Evolutionary conservation across 1,284 basidiomycete genomes (phyloP), one percentile per base, ranked within the genome.

Genomic region (Polyporus tsugae): DNA sequence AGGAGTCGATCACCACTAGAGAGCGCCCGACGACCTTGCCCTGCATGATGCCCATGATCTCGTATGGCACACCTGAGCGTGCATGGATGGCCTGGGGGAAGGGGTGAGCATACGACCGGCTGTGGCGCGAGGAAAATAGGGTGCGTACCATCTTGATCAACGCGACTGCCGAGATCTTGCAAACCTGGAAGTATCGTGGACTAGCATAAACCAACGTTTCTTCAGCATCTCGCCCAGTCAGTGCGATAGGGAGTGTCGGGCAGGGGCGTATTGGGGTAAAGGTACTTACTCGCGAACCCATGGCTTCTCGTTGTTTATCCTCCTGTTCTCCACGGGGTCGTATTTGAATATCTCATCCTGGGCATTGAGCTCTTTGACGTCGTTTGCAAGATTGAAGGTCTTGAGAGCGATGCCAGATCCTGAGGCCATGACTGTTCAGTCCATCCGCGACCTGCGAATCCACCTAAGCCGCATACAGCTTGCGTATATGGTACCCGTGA

Each of bases 21-120:
- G 95, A 89, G 69, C 89, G 88, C 9, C 92, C 95, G 55, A 96
- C 86, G 33, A 98, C 92, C 82, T 98, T 98, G 61, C 97, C 97
- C 81, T 98, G 96, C 97, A 99, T 98, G 57, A 99, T 86, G 10
- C 98, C 98, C 98, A 99, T 99, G 77, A 99, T 98, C 83, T 99
- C 97, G 83, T 98, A 95, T 65, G 94, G 93, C 2, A 98, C 97
- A 62, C 97, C 98, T 6, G 97, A 98, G 59, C 97, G 91, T 46
- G 98, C 97, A 80, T 99, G 97, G 77, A 98, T 99, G 66, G 97
- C 96, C 95, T 97, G 72, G 17, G 42, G 60, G 41, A 41, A 33
- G 6, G 53, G 29, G 33, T 62, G 39, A 66, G 60, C 38, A 63
- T 44, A 57, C 35, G 22, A 35, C 10, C 57, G 11, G 39, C 39